A percentile compares a stretch with the other conserved stretches of the same genome.
phyloP scores from a whole-genome alignment of 148 eudicot genomes.

The Salicornia ramosissima region DNA sequence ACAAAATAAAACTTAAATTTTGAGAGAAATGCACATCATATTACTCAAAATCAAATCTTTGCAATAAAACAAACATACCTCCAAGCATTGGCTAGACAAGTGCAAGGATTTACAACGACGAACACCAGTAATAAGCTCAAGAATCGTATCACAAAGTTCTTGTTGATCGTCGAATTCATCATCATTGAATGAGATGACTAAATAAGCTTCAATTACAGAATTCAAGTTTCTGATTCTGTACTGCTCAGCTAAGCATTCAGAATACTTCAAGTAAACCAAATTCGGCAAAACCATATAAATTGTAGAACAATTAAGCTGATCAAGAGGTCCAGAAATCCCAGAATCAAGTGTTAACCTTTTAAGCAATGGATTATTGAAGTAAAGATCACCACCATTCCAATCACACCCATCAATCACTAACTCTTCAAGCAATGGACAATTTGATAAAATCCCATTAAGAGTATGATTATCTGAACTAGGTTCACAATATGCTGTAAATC shows the following conservation, averaged over 20 bases:
- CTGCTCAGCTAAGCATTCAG: conserved; percentile 4
- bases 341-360: conserved; percentile 10
- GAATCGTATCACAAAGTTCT: conserved; percentile 11
- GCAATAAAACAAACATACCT: conserved; percentile 9
- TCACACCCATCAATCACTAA: conserved; percentile 16
- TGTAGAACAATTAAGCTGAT: conserved; percentile 1
- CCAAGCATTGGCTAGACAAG: conserved; percentile 28
- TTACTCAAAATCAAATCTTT: background rate
- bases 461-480: background rate
- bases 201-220: conserved; percentile 7
- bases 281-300: conserved; percentile 11
- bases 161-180: conserved; percentile 5
- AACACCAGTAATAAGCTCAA: conserved; percentile 13
- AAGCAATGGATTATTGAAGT: conserved; percentile 13
- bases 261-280: conserved; percentile 14
- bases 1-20: background rate
- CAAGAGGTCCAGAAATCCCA: background rate
- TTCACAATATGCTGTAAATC: background rate
- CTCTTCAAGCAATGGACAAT: conserved; percentile 27
- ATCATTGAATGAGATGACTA: conserved; percentile 8
- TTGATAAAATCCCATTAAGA: background rate
- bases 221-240: conserved; percentile 7
- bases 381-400: conserved; percentile 11
- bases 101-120: conserved; percentile 17
- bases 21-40: no score